Conservation (phyloP, 306 rosid species). For the Argentina anserina region DNA sequence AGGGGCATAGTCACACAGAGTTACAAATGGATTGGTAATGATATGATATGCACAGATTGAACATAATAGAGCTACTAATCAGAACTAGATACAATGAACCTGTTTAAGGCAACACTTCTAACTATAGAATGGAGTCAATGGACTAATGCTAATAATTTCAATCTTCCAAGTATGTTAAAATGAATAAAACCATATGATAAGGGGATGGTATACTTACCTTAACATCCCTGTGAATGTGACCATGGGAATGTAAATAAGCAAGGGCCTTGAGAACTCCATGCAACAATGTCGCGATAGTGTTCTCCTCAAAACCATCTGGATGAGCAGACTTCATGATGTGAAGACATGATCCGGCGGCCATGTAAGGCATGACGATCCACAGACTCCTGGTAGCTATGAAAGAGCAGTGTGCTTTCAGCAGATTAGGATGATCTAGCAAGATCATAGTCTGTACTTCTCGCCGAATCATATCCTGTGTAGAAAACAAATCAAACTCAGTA, state of each 20-base stretch:
- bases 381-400: constrained; percentile 72
- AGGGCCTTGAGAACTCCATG: constrained; percentile 78
- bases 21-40: not conserved
- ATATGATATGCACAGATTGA: not conserved
- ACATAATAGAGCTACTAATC: not conserved
- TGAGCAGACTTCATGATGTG: constrained; percentile 82
- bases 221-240: constrained; percentile 89
- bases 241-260: constrained; percentile 83
- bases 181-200: not conserved
- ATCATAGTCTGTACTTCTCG: constrained; percentile 89
- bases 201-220: constrained; percentile 43
- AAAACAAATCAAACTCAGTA: not conserved
- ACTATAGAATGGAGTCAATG: not conserved
- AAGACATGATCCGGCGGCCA: constrained; percentile 93
- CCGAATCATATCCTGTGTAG: constrained; percentile 70
- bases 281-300: constrained; percentile 69
- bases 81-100: not conserved
- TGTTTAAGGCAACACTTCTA: not conserved
- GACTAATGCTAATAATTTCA: not conserved
- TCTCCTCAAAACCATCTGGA: constrained; percentile 83
- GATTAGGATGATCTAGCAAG: constrained; percentile 77
- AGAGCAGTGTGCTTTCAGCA: constrained; percentile 83
- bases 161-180: not conserved
- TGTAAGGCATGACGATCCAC: constrained; percentile 97
- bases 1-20: not conserved